Base-by-base conservation (phyloP, 495 filamentous ascomycete genomes). In the Cenococcum geophilum region DNA sequence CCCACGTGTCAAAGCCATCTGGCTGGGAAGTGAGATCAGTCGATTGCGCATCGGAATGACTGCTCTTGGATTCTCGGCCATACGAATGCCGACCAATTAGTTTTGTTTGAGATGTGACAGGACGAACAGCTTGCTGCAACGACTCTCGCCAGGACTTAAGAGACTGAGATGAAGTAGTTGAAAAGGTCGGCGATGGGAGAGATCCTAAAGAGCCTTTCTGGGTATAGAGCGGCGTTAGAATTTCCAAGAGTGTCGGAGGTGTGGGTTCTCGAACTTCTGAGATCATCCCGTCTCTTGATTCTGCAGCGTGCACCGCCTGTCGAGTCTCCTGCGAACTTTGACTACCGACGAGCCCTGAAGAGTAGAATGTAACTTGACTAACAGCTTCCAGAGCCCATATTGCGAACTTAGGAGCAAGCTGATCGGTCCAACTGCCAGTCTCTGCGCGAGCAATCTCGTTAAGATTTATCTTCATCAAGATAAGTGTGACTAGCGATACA, bases 1-100 rank as follows among this genome's bases (percentile, higher is more conserved):
- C 86, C 84, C 83, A 88, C 5, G 80, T 80, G 60, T 88, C 85
- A 61, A 88, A 87, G 1, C 82, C 83, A 61, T 86, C 83, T 4
- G 51, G 22, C 12, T 68, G 68, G 34, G 61, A 56, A 37, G 50
- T 42, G 42, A 50, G 63, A 25, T 60, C 48, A 34, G 67, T 51
- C 12, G 69, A 71, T 12, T 58, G 54, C 18, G 40, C 32, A 48
- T 62, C 57, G 6, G 64, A 68, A 25, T 59, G 61, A 23, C 65
- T 25, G 43, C 62, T 64, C 21, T 45, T 57, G 3, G 67, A 27
- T 45, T 69, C 66, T 36, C 59, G 58, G 16, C 5, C 59, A 22
- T 55, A 45, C 4, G 51, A 64, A n/a, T 61, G 42, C 27, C 58
- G 58, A 25, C 40, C 50, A 59, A 71, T 61, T 20, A 71, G 58